A percentile compares a stretch with the other conserved stretches of the same genome.
Conservation (phyloP, 257 asterid genomes). For the Scutellaria minor region DNA sequence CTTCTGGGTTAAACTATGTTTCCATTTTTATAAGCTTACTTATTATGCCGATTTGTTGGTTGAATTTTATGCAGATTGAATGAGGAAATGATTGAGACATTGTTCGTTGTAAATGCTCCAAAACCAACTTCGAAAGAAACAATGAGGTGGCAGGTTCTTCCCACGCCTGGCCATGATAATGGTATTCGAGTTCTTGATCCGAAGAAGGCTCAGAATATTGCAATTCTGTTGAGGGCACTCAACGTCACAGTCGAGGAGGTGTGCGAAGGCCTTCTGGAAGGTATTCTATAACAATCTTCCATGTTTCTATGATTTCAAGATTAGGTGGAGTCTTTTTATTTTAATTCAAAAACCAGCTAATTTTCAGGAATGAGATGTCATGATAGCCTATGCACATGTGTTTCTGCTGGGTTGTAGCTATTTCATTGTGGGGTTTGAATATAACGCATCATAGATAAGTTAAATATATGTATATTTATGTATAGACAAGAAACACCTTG, state of each 20-base stretch:
- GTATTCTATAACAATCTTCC: constrained; percentile 42
- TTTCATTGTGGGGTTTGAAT: not conserved
- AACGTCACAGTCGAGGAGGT: constrained; percentile 95
- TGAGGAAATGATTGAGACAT: constrained; percentile 95
- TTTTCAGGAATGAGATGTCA: constrained; percentile 17
- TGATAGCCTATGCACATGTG: constrained; percentile 29
- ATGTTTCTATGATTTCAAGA: constrained; percentile 17
- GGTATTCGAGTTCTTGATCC: constrained; percentile 87
- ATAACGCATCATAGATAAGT: constrained; percentile 9
- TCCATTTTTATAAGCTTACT: constrained; percentile 1
- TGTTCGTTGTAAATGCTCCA: constrained; percentile 73
- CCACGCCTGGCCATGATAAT: constrained; percentile 60
- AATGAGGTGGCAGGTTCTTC: constrained; percentile 64
- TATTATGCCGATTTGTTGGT: constrained; percentile 14
- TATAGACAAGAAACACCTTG: not conserved
- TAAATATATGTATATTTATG: not conserved
- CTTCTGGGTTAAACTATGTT: constrained; percentile 6
- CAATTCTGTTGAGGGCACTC: constrained; percentile 86
- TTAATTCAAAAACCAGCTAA: not conserved
- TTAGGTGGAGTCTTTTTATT: constrained; percentile 12
- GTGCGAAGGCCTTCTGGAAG: constrained; percentile 89
- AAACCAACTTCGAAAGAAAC: constrained; percentile 65
- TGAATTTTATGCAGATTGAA: constrained; percentile 66
- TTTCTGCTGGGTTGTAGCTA: constrained; percentile 27
- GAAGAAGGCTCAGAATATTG: constrained; percentile 94